These are phyloP conservation scores for Magnaporthales sp. DNA, from an alignment of 2,329 filamentous ascomycete species.

Conservation along the genomic window DNA sequence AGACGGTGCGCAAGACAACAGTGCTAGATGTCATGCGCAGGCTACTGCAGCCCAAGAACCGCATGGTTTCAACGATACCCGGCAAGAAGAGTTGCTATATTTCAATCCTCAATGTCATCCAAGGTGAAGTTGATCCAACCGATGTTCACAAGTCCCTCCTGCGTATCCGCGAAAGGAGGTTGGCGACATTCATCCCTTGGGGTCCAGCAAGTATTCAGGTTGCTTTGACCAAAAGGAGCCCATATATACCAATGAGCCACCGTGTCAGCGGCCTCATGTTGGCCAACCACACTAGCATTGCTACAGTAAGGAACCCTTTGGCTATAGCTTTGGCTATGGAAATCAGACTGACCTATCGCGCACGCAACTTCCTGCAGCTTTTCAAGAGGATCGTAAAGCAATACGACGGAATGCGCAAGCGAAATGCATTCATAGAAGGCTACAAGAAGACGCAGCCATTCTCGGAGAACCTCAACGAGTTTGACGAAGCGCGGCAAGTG, in stretches of 20 bases:
- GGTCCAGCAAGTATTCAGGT: constrained; percentile 97
- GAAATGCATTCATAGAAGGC: constrained; percentile 90
- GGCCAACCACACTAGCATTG: constrained; percentile 95
- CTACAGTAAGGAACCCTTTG: constrained; percentile 52
- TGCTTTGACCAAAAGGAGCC: constrained; percentile 90
- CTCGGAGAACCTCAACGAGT: constrained; percentile 82
- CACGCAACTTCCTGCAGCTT: constrained; percentile 35
- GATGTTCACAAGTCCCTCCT: constrained; percentile 98
- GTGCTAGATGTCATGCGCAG: constrained; percentile 96
- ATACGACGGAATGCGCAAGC: constrained; percentile 90
- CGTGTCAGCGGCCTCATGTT: constrained; percentile 95
- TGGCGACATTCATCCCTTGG: constrained; percentile 98
- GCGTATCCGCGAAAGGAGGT: constrained; percentile 84
- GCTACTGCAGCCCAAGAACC: constrained; percentile 92
- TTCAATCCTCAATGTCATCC: constrained; percentile 96
- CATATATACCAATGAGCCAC: constrained; percentile 89
- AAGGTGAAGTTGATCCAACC: constrained; percentile 95
- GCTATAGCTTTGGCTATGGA: not conserved
- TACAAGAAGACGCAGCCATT: constrained; percentile 97
- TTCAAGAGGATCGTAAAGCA: constrained; percentile 91
- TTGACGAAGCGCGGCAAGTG: constrained; percentile 88
- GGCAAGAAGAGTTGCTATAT: constrained; percentile 99
- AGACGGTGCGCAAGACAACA: constrained; percentile 96
- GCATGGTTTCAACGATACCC: constrained; percentile 95
- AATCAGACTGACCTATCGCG: constrained; percentile 2